Evolutionary conservation across 2,329 filamentous ascomycete species (phyloP).

Genomic region (Cytospora mali): DNA sequence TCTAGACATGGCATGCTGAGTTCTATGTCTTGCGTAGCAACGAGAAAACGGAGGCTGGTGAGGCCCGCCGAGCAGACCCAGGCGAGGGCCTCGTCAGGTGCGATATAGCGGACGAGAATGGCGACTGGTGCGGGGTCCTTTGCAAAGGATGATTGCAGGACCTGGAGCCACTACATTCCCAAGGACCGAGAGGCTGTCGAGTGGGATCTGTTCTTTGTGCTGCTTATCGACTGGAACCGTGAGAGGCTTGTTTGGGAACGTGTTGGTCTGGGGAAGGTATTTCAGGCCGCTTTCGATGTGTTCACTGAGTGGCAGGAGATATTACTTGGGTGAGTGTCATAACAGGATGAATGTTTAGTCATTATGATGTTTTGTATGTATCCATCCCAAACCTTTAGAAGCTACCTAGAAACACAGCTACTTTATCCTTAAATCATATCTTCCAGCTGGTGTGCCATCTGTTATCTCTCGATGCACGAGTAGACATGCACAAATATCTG

Average conservation of each 20-base stretch:
- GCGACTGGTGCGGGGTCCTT: conserved; percentile 41
- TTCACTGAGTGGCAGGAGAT: neutral
- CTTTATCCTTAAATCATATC: neutral
- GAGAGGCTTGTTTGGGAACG: conserved; percentile 34
- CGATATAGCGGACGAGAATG: conserved; percentile 35
- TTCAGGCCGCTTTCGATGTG: conserved; percentile 35
- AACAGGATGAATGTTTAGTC: neutral
- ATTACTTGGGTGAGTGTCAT: neutral
- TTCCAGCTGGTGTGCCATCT: too few species aligned
- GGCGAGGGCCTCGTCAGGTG: conserved; percentile 31
- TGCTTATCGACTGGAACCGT: conserved; percentile 35
- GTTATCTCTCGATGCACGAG: too few species aligned
- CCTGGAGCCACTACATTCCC: conserved; percentile 42
- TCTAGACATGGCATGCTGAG: conserved; percentile 36
- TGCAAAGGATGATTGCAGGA: conserved; percentile 35
- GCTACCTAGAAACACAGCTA: neutral
- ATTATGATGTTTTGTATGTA: neutral
- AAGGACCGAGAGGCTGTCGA: conserved; percentile 37
- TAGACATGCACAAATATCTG: too few species aligned
- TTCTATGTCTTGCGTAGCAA: conserved; percentile 26
- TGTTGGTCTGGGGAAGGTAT: conserved; percentile 39
- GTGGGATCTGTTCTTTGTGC: conserved; percentile 40
- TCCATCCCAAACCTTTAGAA: neutral
- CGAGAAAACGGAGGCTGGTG: neutral
- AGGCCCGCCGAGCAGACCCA: neutral